Conservation (phyloP, 768 basidiomycete species). For the Candolleomyces aberdarensis region DNA sequence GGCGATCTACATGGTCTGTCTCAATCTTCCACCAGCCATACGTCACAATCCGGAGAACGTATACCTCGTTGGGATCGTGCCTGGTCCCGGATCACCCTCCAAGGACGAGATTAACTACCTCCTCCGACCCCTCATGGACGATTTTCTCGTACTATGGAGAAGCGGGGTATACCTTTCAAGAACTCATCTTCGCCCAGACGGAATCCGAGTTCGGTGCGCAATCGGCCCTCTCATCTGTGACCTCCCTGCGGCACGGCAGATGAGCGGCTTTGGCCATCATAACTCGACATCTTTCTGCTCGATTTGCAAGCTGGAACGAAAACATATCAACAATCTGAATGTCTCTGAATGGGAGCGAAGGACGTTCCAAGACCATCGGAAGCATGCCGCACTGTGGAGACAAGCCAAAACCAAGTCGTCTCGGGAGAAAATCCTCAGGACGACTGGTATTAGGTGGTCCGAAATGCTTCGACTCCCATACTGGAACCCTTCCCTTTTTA, state of each 20-base stretch:
- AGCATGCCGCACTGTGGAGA: not conserved
- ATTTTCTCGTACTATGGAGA: constrained; percentile 26
- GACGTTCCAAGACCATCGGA: not conserved
- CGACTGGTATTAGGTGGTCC: constrained; percentile 16
- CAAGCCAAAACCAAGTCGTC: constrained; percentile 7
- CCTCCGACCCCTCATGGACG: constrained; percentile 30
- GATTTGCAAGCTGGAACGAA: not conserved
- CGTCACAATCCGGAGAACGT: constrained; percentile 14
- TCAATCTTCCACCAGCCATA: constrained; percentile 28
- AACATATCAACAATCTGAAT: constrained; percentile 1
- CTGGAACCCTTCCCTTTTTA: constrained; percentile 21
- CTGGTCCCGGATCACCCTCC: constrained; percentile 20
- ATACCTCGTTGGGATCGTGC: constrained; percentile 22
- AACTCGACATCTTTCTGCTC: constrained; percentile 12
- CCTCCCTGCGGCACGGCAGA: constrained; percentile 23
- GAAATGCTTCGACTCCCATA: constrained; percentile 25
- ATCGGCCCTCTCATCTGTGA: constrained; percentile 30
- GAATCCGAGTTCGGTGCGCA: constrained; percentile 4
- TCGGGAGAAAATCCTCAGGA: constrained; percentile 11
- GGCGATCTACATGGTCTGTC: constrained; percentile 24
- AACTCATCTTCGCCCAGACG: constrained; percentile 14
- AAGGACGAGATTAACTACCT: constrained; percentile 29
- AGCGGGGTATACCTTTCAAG: constrained; percentile 20
- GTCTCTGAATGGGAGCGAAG: not conserved
- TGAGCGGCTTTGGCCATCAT: constrained; percentile 17